Evolutionary conservation across 257 asterid species (phyloP).

Genomic region (Datura wrightii): DNA sequence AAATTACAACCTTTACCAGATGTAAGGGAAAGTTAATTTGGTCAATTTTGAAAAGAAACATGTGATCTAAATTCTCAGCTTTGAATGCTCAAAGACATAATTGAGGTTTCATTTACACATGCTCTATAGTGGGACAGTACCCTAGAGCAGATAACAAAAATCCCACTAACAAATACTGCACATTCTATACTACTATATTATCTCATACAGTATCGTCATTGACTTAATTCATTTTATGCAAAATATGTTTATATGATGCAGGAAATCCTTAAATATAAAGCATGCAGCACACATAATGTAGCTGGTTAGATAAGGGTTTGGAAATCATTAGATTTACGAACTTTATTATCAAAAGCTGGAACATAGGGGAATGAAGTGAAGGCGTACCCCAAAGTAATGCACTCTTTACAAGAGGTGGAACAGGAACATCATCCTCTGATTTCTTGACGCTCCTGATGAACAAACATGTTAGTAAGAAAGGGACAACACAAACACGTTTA

Average conservation of each 20-base stretch:
- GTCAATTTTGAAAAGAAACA: slow-evolving; percentile 6
- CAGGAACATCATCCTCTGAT: slow-evolving; percentile 91
- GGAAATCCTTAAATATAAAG: background rate
- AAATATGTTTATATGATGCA: slow-evolving; percentile 1
- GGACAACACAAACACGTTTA: slow-evolving; percentile 22
- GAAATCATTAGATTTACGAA: slow-evolving; percentile 6
- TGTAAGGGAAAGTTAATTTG: background rate
- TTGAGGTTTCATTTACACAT: background rate
- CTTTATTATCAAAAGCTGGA: slow-evolving; percentile 18
- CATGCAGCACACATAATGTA: background rate
- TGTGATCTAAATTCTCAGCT: background rate
- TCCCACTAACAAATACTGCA: background rate
- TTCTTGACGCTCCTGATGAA: slow-evolving; percentile 71
- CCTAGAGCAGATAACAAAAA: background rate
- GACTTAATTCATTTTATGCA: background rate
- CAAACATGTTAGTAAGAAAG: background rate
- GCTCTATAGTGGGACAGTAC: background rate
- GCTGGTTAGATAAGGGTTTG: background rate
- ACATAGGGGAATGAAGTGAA: slow-evolving; percentile 35
- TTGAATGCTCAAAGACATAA: background rate
- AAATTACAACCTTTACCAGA: background rate
- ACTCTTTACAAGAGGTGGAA: slow-evolving; percentile 93
- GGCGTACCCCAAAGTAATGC: slow-evolving; percentile 93
- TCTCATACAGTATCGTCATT: background rate
- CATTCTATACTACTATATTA: background rate